Evolutionary conservation across 495 filamentous ascomycete species (phyloP).

Genomic region (Chlorociboria aeruginascens): DNA sequence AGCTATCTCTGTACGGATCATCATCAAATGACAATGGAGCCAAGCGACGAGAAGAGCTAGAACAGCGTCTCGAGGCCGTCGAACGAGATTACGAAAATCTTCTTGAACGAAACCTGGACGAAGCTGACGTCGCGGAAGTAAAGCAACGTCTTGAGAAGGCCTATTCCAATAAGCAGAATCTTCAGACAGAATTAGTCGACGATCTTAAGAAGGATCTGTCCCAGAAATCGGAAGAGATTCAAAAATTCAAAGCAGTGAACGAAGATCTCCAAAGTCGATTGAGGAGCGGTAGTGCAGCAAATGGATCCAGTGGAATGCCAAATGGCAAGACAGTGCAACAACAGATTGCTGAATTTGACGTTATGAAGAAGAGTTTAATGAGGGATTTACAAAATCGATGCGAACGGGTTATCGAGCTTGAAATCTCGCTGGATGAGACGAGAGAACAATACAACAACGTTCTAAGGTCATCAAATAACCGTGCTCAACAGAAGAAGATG

Average conservation of each 20-base stretch:
- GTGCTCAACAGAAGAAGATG: conserved; percentile 99
- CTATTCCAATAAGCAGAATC: conserved; percentile 60
- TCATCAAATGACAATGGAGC: conserved; percentile 48
- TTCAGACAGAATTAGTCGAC: conserved; percentile 53
- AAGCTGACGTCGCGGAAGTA: conserved; percentile 71
- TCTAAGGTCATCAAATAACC: conserved; percentile 87
- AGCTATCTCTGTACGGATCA: conserved; percentile 55
- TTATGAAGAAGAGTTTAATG: conserved; percentile 99
- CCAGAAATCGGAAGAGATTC: conserved; percentile 64
- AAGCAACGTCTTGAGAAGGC: conserved; percentile 66
- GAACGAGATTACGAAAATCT: conserved; percentile 74
- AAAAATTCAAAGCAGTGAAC: conserved; percentile 57
- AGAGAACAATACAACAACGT: conserved; percentile 99
- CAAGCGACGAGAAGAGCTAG: conserved; percentile 57
- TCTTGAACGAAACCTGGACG: conserved; percentile 65
- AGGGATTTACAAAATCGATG: conserved; percentile 96
- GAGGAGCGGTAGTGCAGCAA: conserved; percentile 42
- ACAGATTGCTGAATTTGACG: conserved; percentile 95
- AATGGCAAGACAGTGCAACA: conserved; percentile 93
- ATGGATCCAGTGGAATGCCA: conserved; percentile 38
- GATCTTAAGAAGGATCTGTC: conserved; percentile 62
- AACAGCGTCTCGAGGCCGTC: conserved; percentile 56
- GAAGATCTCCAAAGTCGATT: conserved; percentile 65
- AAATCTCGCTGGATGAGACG: conserved; percentile 92
- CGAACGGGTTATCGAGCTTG: conserved; percentile 93